Conservation (phyloP, 75 land plant genomes). For the Selaginella moellendorffii region DNA sequence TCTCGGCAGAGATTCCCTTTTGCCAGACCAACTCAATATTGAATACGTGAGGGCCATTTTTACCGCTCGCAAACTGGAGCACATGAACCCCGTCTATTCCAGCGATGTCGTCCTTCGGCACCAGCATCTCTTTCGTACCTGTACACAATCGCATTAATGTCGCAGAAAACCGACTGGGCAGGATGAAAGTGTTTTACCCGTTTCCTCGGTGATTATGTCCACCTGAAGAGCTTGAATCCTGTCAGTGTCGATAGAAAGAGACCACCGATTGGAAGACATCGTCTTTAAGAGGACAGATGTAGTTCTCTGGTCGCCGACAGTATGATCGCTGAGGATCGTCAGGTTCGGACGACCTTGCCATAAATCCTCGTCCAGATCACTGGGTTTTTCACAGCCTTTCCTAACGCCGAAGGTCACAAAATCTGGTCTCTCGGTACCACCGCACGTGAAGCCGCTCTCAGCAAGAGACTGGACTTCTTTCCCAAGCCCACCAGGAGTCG, state of each 20-base stretch:
- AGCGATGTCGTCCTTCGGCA: constrained; percentile 35
- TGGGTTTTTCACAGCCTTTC: constrained; percentile 16
- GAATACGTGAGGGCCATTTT: constrained; percentile 47
- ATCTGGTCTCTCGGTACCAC: constrained; percentile 34
- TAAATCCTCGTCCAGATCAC: constrained; percentile 12
- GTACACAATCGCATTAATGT: constrained; percentile 5
- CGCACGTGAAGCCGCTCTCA: constrained; percentile 53
- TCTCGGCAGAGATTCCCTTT: constrained; percentile 6
- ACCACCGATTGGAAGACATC: constrained; percentile 48
- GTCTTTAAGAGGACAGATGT: constrained; percentile 46
- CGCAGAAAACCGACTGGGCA: too few species aligned
- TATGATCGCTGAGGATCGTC: constrained; percentile 31
- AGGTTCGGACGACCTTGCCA: constrained; percentile 41
- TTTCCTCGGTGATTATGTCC: not conserved
- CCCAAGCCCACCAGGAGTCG: constrained; percentile 59
- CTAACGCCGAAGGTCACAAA: constrained; percentile 38
- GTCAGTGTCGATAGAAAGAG: constrained; percentile 49
- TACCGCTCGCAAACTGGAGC: constrained; percentile 54
- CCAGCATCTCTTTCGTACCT: constrained; percentile 36
- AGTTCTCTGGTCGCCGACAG: constrained; percentile 20
- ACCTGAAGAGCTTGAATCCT: constrained; percentile 23
- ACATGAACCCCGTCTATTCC: constrained; percentile 70
- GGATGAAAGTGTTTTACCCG: too few species aligned
- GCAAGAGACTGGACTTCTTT: constrained; percentile 37
- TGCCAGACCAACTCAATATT: constrained; percentile 51